Conservation (phyloP, 208 protist genomes). For the Leishmania amazonensis region DNA sequence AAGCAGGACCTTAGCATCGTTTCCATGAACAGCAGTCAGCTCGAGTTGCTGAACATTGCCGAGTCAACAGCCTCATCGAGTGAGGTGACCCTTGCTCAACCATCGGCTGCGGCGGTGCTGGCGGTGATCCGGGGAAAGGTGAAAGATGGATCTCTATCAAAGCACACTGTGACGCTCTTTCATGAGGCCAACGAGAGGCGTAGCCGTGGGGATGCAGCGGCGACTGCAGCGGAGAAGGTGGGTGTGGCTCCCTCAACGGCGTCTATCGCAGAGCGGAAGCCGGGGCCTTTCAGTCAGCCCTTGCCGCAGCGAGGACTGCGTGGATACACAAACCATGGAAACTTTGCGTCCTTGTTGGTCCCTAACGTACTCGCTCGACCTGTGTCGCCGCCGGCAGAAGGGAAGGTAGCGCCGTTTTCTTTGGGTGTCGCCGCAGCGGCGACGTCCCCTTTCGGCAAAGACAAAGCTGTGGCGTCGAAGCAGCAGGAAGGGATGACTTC, state of each 20-base stretch:
- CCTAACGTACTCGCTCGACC: slow-evolving; percentile 7
- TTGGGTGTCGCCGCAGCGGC: neutral
- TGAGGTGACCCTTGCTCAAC: neutral
- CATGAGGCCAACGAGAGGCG: neutral
- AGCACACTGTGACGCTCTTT: slow-evolving; percentile 13
- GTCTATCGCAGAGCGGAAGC: neutral
- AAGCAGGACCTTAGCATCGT: slow-evolving; percentile 38
- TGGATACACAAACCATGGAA: slow-evolving; percentile 18
- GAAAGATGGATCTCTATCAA: neutral
- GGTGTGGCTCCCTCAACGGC: neutral
- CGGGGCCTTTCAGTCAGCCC: neutral
- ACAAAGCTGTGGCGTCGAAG: neutral
- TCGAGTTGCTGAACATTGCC: slow-evolving; percentile 29
- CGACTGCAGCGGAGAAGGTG: neutral
- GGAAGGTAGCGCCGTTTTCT: neutral
- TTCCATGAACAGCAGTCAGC: slow-evolving; percentile 43
- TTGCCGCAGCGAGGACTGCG: neutral
- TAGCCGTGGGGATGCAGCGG: neutral
- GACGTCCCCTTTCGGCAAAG: neutral
- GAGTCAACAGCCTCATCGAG: neutral
- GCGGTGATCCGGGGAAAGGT: neutral
- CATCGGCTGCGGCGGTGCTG: neutral
- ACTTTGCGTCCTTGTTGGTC: neutral
- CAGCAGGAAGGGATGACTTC: neutral
- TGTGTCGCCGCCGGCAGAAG: neutral